Base-by-base conservation (phyloP, 805 yeast genomes). In the Sungouiozyma ichnusensis region DNA sequence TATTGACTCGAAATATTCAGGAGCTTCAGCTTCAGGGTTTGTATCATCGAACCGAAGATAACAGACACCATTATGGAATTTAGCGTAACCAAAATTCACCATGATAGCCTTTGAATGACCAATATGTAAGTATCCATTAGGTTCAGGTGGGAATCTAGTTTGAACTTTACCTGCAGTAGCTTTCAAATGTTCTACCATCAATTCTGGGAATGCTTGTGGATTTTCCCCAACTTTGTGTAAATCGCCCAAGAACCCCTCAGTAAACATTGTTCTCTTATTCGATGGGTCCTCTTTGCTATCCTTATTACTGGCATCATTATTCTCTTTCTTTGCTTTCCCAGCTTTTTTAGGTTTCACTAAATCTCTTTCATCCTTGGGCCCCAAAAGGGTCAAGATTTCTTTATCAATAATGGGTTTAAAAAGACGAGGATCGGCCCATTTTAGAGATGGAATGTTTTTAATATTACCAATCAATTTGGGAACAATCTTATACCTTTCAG, bases 21-120 rank as follows among this genome's bases (percentile, higher is more conserved):
- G 96, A 53, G 92, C 97, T 67, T 92, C 99, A 36, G 97, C 96
- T 66, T 92, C 98, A 1, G 99, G 99, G 58, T 92, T 92, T 29
- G 99, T 92, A 61, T 92, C 99, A 64, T 92, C 99, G 55, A 78
- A 92, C 63, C 99, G 76, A 62, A 92, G 73, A 61, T 87, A 86
- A 64, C 98, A 92, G 41, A 76, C 71, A 49, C 99, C 99, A 47
- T 76, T 73, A 62, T 87, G 72, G 66, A 69, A 81, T 59, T 83
- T 81, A 34, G 98, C 98, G 63, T 72, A 92, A n/a, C 99, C 99
- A 64, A 92, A 92, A 63, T 92, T 88, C 42, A 90, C 96, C 77
- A 92, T 84, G 60, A 92, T 90, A 40, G 98, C 98, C 67, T 92
- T 92, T 35, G 95, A 83, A 60, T 92, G 99, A 36, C 99, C 99